Evolutionary conservation across 2,329 filamentous ascomycete species (phyloP).

Genomic region (Xylaria sp.): DNA sequence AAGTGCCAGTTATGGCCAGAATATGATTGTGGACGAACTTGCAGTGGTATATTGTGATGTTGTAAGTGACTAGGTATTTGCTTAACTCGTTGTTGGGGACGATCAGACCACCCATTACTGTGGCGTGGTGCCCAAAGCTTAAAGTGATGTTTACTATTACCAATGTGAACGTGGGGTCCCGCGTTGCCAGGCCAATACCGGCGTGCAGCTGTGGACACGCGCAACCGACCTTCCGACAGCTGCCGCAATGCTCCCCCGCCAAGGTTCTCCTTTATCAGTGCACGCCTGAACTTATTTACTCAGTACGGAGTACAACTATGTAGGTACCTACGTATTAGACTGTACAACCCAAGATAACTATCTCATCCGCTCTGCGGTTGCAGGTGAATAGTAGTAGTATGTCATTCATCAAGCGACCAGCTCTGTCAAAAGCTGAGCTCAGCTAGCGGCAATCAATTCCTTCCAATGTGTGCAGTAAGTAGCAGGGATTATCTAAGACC

Average conservation of each 20-base stretch:
- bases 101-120: background rate
- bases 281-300: too few species aligned
- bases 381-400: background rate
- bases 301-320: too few species aligned
- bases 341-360: too few species aligned
- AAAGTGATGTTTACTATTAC: slow-evolving; percentile 1
- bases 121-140: background rate
- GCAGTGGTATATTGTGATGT: background rate
- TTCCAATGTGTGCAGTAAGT: background rate
- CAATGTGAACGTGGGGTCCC: slow-evolving; percentile 1
- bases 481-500: background rate
- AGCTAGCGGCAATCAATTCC: background rate
- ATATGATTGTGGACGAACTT: background rate
- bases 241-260: background rate
- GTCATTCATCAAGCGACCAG: background rate
- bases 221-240: background rate
- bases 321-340: background rate
- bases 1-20: background rate
- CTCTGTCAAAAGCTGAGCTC: background rate
- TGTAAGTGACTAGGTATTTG: background rate
- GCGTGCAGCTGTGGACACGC: background rate
- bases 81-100: background rate
- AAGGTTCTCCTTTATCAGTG: background rate
- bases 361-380: too few species aligned
- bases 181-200: slow-evolving; percentile 29